Evolutionary conservation across 345 rosid species (phyloP), one percentile per base, ranked within the genome.

Genomic region (Gossypium herbaceum): DNA sequence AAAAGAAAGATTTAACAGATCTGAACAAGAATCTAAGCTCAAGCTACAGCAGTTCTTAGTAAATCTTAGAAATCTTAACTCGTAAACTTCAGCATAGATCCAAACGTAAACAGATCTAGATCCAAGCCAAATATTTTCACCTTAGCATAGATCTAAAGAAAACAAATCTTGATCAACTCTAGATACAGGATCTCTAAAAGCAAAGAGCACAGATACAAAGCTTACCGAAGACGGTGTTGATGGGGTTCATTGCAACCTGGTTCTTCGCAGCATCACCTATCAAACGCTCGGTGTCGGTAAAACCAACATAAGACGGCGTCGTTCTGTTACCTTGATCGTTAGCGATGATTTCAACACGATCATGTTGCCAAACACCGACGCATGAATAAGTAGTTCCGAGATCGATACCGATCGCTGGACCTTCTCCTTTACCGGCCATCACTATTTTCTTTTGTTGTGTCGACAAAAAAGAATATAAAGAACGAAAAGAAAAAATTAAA

Each of bases 191-290:
- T 81, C 79, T 54, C 7, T 34, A 34, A 34, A 34, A 34, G 41
- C 41, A 22, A 24, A 24, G 62, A 12, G 34, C 55, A 24, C 20
- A 68, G 0, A 15, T 13, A 15, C 7, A 82, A 47, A 72, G 19
- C 87, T 79, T 82, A 90, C 91, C 92, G 43, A 86, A 90, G 25
- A 88, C 94, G 62, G 94, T 88, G 85, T 90, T 90, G 6, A 82
- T 7, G 0, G 94, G 94, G 83, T 89, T 89, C 92, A 88, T 90
- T 79, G 92, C 92, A 72, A 90, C 94, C 86, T 90, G 94, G 43
- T 90, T 90, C 89, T 90, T 90, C 9, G 94, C 94, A 0, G 94
- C 94, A 81, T 88, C 94, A 10, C 92, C 94, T 19, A 88, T 88
- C 84, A 90, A 80, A 76, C 94, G 84, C 85, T 90, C 92, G 34